These are phyloP conservation scores for Ophiostoma sp. DNA, from an alignment of 2,329 filamentous ascomycete species.

Conservation along the genomic window DNA sequence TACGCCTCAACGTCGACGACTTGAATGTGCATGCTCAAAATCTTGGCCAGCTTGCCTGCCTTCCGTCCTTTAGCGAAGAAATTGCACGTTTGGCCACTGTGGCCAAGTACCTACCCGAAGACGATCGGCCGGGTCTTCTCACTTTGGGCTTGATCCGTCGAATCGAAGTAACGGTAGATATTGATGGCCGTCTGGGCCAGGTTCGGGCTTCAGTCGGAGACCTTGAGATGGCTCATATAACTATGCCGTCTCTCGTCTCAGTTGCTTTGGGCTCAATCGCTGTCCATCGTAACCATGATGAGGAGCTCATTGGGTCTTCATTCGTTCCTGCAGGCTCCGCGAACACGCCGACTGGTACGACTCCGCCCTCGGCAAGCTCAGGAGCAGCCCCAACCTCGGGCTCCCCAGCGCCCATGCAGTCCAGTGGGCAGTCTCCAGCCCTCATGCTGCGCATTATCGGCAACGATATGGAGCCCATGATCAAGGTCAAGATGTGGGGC, in stretches of 20 bases:
- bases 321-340: slow-evolving; percentile 25
- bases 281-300: slow-evolving; percentile 58
- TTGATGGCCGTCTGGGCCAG: slow-evolving; percentile 64
- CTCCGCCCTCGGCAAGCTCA: slow-evolving; percentile 12
- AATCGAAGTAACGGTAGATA: slow-evolving; percentile 54
- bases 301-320: slow-evolving; percentile 62
- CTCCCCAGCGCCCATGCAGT: not conserved
- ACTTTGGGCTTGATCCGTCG: slow-evolving; percentile 64
- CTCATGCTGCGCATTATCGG: slow-evolving; percentile 86
- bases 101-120: slow-evolving; percentile 90
- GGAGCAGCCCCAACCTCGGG: slow-evolving; percentile 21
- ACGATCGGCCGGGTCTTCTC: slow-evolving; percentile 84
- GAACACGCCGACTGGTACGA: not conserved
- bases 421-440: slow-evolving; percentile 41
- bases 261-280: slow-evolving; percentile 62
- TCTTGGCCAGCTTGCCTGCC: slow-evolving; percentile 57
- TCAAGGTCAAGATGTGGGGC: slow-evolving; percentile 84
- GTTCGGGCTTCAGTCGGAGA: slow-evolving; percentile 54
- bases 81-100: slow-evolving; percentile 77
- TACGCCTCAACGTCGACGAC: slow-evolving; percentile 63
- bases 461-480: slow-evolving; percentile 85
- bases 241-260: slow-evolving; percentile 74
- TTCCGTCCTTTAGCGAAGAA: slow-evolving; percentile 71
- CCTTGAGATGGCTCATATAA: slow-evolving; percentile 73
- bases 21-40: slow-evolving; percentile 59